These are phyloP conservation scores for Trametes sp. DNA, from an alignment of 1,284 basidiomycete genomes.

Conservation along the genomic window DNA sequence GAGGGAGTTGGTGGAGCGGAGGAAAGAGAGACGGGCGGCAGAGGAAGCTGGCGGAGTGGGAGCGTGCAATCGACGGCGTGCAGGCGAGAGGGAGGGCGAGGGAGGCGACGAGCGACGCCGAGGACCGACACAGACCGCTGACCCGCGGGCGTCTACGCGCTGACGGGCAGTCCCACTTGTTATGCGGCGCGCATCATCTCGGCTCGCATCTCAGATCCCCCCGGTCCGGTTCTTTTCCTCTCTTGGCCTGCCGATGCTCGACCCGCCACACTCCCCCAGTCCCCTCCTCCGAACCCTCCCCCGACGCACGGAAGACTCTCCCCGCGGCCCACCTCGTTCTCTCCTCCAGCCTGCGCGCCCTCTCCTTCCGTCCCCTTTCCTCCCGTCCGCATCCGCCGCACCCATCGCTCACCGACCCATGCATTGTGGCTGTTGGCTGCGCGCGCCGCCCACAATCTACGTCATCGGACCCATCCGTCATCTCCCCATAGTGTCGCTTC, in stretches of 20 bases:
- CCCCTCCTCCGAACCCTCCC: conserved; percentile 4
- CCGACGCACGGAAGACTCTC: conserved; percentile 2
- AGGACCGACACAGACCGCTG: conserved; percentile 6
- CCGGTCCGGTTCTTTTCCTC: conserved; percentile 29
- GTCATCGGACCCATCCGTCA: conserved; percentile 24
- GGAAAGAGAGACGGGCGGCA: not conserved
- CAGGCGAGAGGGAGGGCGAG: not conserved
- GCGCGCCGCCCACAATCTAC: conserved; percentile 17
- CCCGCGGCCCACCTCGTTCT: not conserved
- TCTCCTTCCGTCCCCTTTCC: not conserved
- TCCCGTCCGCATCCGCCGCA: not conserved
- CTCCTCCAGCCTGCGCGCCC: not conserved
- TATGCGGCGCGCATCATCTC: conserved; percentile 33
- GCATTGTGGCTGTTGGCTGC: too few species aligned
- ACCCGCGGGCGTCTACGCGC: conserved; percentile 8
- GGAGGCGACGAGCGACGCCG: conserved; percentile 18
- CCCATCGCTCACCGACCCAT: not conserved
- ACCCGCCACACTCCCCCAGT: conserved; percentile 8
- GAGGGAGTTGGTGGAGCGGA: conserved; percentile 16
- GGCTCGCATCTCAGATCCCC: conserved; percentile 28
- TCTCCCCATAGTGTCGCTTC: conserved; percentile 9
- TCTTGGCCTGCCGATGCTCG: conserved; percentile 18
- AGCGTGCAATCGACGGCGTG: conserved; percentile 1
- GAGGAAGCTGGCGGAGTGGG: conserved; percentile 7
- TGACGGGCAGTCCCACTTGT: conserved; percentile 28